Conservation (phyloP, 2,329 filamentous ascomycete genomes). For the Hortaea sp. region DNA sequence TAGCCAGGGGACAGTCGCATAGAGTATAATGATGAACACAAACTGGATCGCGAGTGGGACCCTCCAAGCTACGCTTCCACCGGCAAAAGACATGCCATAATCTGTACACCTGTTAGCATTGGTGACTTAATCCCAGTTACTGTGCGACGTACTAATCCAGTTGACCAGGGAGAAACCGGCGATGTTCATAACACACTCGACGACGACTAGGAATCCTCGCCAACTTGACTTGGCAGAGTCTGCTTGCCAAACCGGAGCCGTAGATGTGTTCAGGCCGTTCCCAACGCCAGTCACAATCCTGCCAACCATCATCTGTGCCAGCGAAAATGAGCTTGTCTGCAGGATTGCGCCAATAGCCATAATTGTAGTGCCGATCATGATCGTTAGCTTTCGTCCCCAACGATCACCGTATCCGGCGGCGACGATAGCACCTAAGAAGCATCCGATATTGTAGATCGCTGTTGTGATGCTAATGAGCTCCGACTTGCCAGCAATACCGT, state of each 20-base stretch:
- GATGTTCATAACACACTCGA: slow-evolving; percentile 32
- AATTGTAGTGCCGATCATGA: slow-evolving; percentile 28
- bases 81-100: slow-evolving; percentile 35
- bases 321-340: slow-evolving; percentile 27
- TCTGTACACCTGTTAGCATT: slow-evolving; percentile 10
- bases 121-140: too few species aligned
- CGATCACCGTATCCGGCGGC: slow-evolving; percentile 26
- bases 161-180: slow-evolving; percentile 40
- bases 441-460: slow-evolving; percentile 14
- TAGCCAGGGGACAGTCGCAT: slow-evolving; percentile 29
- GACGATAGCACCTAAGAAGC: slow-evolving; percentile 26
- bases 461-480: background rate
- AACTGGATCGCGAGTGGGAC: slow-evolving; percentile 43
- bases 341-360: slow-evolving; percentile 21
- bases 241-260: slow-evolving; percentile 40
- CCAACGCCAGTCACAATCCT: slow-evolving; percentile 42
- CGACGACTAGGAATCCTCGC: slow-evolving; percentile 33
- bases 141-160: slow-evolving; percentile 28
- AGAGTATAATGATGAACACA: slow-evolving; percentile 35
- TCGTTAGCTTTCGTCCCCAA: slow-evolving; percentile 29
- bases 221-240: slow-evolving; percentile 37
- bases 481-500: background rate
- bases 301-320: slow-evolving; percentile 37
- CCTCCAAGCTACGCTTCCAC: slow-evolving; percentile 30
- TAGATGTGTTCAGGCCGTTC: slow-evolving; percentile 41